Conservation (phyloP, 129 eudicot genomes). For the sunflower (Helianthus annuus) region DNA sequence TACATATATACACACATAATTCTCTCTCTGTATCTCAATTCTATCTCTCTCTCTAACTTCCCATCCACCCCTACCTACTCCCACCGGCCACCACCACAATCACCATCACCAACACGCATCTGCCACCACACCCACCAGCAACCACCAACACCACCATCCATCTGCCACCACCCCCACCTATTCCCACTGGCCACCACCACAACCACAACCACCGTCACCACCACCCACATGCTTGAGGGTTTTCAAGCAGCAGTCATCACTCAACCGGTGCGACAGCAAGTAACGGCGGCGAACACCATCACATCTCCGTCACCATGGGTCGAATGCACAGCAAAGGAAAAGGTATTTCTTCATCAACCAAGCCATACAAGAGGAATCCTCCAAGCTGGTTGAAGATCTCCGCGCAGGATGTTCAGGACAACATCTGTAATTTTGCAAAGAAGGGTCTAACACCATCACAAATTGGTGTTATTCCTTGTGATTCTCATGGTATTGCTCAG, state of each 20-base stretch:
- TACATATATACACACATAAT: too few species aligned
- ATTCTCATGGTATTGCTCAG: constrained; percentile 71
- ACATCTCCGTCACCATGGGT: constrained; percentile 52
- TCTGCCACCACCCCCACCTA: too few species aligned
- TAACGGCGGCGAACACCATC: constrained; percentile 14
- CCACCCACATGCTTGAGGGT: background rate
- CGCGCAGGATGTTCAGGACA: constrained; percentile 61
- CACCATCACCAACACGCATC: too few species aligned
- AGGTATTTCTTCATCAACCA: constrained; percentile 69
- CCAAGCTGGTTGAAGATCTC: constrained; percentile 69
- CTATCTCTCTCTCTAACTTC: too few species aligned
- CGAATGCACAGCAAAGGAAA: constrained; percentile 75
- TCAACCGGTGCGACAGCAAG: constrained; percentile 12
- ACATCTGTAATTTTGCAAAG: constrained; percentile 64
- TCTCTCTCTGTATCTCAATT: too few species aligned
- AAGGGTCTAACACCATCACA: constrained; percentile 70
- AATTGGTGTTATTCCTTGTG: constrained; percentile 71
- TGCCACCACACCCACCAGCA: too few species aligned
- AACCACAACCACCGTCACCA: too few species aligned
- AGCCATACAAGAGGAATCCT: constrained; percentile 70
- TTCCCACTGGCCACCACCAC: too few species aligned
- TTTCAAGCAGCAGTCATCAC: background rate
- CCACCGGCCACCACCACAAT: too few species aligned
- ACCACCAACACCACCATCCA: too few species aligned
- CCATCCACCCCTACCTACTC: too few species aligned